Percentiles rank a stretch among this genome's conserved stretches.
Conservation (phyloP, 2,329 filamentous ascomycete genomes). For the Diaporthe sp. region DNA sequence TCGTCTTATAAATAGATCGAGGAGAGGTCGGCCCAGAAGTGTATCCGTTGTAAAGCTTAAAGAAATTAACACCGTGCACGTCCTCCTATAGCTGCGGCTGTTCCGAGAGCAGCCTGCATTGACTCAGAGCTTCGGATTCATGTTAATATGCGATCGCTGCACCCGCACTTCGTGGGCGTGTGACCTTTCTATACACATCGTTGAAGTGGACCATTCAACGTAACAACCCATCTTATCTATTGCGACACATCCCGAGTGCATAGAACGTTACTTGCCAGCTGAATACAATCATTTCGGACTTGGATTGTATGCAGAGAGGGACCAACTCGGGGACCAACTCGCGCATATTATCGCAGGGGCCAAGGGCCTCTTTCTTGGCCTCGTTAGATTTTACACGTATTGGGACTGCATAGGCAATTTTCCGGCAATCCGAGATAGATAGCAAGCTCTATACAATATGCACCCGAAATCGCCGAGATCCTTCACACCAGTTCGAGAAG, state of each 20-base stretch:
- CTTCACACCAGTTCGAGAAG: background rate
- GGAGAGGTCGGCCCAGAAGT: background rate
- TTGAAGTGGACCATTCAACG: background rate
- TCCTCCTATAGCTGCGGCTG: background rate
- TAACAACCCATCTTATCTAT: background rate
- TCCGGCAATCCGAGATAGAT: conserved; percentile 4
- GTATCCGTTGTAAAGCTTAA: background rate
- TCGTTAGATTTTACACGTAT: background rate
- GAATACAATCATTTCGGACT: background rate
- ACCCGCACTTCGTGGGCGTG: too few relatives aligned
- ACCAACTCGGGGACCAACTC: too few relatives aligned
- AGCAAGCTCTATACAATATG: background rate
- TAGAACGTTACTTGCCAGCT: background rate
- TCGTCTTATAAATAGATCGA: background rate
- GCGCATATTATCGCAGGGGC: background rate
- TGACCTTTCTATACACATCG: background rate
- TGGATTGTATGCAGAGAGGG: background rate
- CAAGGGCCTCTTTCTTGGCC: background rate
- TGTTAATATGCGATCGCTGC: background rate
- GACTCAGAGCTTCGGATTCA: background rate
- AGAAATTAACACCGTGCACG: conserved; percentile 6
- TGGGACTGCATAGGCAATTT: background rate
- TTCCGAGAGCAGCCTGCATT: background rate
- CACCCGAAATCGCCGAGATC: background rate
- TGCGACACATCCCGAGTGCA: background rate